Conservation (phyloP, 495 filamentous ascomycete species). For the Aspergillus bertholletiae region DNA sequence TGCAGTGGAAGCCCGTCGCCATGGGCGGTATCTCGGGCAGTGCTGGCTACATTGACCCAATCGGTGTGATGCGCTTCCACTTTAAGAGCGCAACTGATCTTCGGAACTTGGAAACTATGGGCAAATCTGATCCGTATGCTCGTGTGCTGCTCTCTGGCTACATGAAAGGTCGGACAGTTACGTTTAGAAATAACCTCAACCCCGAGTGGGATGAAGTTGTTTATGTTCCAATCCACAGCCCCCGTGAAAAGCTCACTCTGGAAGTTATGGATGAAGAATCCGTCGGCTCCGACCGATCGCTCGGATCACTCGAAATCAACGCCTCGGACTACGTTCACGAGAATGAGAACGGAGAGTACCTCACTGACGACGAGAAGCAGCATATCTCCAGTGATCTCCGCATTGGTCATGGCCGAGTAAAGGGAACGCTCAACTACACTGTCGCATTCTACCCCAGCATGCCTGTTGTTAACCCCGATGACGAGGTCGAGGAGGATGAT, state of each 20-base stretch:
- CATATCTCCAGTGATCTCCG: conserved; percentile 56
- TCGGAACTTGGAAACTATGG: conserved; percentile 90
- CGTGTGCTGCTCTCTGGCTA: conserved; percentile 86
- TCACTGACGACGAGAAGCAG: conserved; percentile 76
- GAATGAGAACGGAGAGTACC: conserved; percentile 75
- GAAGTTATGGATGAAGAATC: conserved; percentile 98
- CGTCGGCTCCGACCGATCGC: conserved; percentile 77
- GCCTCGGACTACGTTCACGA: conserved; percentile 75
- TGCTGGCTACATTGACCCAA: conserved; percentile 86
- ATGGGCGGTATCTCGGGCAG: conserved; percentile 72
- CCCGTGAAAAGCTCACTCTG: conserved; percentile 77
- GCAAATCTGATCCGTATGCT: conserved; percentile 94
- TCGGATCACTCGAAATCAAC: conserved; percentile 73
- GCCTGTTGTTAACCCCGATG: conserved; percentile 85
- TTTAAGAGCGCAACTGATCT: conserved; percentile 79
- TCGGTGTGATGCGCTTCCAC: conserved; percentile 92
- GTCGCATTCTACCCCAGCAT: conserved; percentile 87
- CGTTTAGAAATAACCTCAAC: conserved; percentile 92
- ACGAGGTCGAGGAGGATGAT: conserved; percentile 67
- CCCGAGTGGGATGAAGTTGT: conserved; percentile 95
- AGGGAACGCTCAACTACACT: conserved; percentile 81
- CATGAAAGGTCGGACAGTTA: conserved; percentile 86
- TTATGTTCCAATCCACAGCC: conserved; percentile 86
- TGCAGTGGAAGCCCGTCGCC: conserved; percentile 93
- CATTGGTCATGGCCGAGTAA: conserved; percentile 61